These are phyloP conservation scores for Yamadazyma siamensis DNA, from an alignment of 1,139 yeast genomes.

Conservation along the genomic window DNA sequence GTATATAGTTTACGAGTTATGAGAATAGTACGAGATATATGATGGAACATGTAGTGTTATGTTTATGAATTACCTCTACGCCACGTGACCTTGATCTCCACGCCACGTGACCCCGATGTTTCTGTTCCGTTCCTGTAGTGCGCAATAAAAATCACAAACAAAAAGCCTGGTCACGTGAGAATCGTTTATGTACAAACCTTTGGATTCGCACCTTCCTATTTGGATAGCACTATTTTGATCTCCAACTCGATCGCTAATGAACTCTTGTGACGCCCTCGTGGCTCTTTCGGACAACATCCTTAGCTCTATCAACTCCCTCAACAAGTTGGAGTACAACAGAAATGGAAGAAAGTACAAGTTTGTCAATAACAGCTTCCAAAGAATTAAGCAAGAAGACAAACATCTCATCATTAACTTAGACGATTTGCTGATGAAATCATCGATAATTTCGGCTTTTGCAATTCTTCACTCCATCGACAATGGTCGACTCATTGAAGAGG, in stretches of 20 bases:
- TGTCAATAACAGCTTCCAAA: slow-evolving; percentile 46
- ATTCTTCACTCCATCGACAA: slow-evolving; percentile 37
- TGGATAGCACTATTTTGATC: too few relatives aligned
- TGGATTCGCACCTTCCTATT: too few relatives aligned
- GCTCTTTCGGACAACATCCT: slow-evolving; percentile 25
- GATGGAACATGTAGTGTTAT: too few relatives aligned
- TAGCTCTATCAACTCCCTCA: slow-evolving; percentile 25
- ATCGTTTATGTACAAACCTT: too few relatives aligned
- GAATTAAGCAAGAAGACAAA: slow-evolving; percentile 51
- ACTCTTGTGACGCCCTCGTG: slow-evolving; percentile 24
- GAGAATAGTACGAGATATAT: too few relatives aligned
- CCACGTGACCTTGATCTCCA: too few relatives aligned
- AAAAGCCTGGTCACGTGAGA: too few relatives aligned
- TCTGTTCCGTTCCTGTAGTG: too few relatives aligned
- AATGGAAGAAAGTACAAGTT: slow-evolving; percentile 53
- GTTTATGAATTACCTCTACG: too few relatives aligned
- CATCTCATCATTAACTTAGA: slow-evolving; percentile 44
- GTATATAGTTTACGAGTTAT: slow-evolving; percentile 7
- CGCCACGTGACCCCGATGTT: too few relatives aligned
- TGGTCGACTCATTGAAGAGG: slow-evolving; percentile 30
- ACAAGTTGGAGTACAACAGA: slow-evolving; percentile 42
- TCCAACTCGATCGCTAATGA: too few relatives aligned
- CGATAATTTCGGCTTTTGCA: slow-evolving; percentile 42
- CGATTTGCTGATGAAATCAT: slow-evolving; percentile 28
- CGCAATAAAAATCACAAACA: too few relatives aligned